Percentiles rank a stretch among this genome's conserved stretches.
These are phyloP conservation scores for Epichloe coenophiala DNA, from an alignment of 2,329 filamentous ascomycete genomes.

Conservation along the genomic window DNA sequence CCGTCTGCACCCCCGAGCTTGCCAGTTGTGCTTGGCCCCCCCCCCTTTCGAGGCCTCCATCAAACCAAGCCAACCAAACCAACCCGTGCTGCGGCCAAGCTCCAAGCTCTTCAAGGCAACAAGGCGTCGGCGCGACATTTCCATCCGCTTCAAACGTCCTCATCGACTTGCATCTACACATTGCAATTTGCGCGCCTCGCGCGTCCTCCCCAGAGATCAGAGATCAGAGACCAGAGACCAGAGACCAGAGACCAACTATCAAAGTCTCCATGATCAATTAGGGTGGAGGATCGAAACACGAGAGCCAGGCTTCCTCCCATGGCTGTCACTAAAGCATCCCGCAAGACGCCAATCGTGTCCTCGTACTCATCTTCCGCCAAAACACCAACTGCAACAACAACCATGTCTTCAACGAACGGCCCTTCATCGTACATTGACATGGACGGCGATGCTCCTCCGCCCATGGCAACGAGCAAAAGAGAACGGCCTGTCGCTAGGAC, in stretches of 20 bases:
- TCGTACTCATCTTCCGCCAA: slow-evolving; percentile 1
- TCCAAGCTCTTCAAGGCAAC: no score
- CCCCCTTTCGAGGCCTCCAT: not conserved
- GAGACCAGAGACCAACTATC: no score
- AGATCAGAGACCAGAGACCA: no score
- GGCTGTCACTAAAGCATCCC: not conserved
- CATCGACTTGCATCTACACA: not conserved
- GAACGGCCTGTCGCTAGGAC: slow-evolving; percentile 3
- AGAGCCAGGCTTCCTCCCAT: not conserved
- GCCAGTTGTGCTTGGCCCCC: not conserved
- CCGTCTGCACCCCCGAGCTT: no score
- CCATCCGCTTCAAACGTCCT: not conserved
- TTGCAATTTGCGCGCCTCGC: not conserved
- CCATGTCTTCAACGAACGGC: slow-evolving; percentile 1
- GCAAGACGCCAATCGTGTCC: not conserved
- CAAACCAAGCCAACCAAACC: not conserved
- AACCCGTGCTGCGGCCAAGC: no score
- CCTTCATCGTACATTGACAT: not conserved
- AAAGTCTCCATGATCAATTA: no score
- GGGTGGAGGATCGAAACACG: not conserved
- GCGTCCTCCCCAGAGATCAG: not conserved
- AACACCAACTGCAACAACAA: not conserved
- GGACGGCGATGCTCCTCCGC: slow-evolving; percentile 14
- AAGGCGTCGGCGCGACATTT: not conserved
- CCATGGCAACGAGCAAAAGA: slow-evolving; percentile 6